These are phyloP conservation scores for Populus hybrid DNA, from an alignment of 441 rosid species.

Conservation along the genomic window DNA sequence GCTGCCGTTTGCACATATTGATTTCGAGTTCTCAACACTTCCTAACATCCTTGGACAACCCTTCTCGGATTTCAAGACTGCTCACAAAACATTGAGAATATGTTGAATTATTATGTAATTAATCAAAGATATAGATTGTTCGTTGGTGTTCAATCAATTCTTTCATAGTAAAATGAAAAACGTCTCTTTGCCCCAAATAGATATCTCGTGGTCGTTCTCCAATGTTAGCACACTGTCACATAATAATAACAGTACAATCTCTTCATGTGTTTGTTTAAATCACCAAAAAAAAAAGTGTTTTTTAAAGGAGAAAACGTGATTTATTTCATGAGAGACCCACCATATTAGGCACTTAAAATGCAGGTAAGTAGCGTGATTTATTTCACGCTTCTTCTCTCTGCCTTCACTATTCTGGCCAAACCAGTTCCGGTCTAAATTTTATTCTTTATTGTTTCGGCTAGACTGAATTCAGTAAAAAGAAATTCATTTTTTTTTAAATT, in stretches of 20 bases:
- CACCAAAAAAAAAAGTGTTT: no score
- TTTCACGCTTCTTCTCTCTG: no score
- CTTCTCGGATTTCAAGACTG: slow-evolving; percentile 46
- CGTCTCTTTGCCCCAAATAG: not conserved
- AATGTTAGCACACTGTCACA: not conserved
- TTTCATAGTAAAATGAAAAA: slow-evolving; percentile 25
- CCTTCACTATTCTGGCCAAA: no score
- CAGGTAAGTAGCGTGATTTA: no score
- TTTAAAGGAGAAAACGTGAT: no score
- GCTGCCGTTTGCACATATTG: slow-evolving; percentile 42
- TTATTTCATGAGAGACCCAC: no score
- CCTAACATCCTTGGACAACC: slow-evolving; percentile 64
- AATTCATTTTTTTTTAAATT: no score
- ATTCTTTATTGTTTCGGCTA: no score
- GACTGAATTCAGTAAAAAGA: no score
- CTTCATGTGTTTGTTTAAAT: no score
- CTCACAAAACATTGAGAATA: slow-evolving; percentile 37
- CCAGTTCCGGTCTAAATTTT: no score
- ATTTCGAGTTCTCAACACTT: slow-evolving; percentile 82
- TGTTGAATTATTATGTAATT: slow-evolving; percentile 32
- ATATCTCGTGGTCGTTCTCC: not conserved
- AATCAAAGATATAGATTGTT: slow-evolving; percentile 36
- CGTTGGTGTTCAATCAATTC: slow-evolving; percentile 32
- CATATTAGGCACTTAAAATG: no score
- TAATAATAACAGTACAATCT: not conserved